Evolutionary conservation across 768 basidiomycete genomes (phyloP), one percentile per base, ranked within the genome.

Genomic region (Lactarius deliciosus): DNA sequence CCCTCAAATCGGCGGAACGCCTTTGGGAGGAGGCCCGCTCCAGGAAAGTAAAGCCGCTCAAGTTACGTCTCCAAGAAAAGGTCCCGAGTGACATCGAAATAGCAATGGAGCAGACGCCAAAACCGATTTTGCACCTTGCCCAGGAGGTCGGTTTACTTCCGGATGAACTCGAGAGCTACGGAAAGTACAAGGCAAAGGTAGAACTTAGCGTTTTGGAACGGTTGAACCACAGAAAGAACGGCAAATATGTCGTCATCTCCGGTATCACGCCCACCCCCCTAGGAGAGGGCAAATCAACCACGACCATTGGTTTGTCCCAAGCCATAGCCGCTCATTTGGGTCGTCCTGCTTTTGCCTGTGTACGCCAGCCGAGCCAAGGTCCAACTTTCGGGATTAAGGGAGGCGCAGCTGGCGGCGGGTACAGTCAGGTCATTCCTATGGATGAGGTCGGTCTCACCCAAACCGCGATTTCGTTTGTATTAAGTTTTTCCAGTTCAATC

Each of bases 371-470:
- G 5, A 95, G 94, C 79, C 96, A 99, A 77, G 96, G 97, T 15
- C 96, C 96, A 40, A 98, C 96, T 0, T 99, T 98, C 75, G 96
- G 96, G 71, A 97, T 99, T 82, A 99, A 99, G 78, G 96, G 96
- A 71, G 97, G 96, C 72, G 96, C 96, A 43, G 96, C 96, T 53
- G 96, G 97, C 47, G 96, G 96, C 68, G 96, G 96, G 61, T 99
- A 98, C 81, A 94, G 93, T 75, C 96, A 97, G 75, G 92, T 99
- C 73, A 98, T 98, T 78, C 96, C 96, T 50, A 98, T 98, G 96
- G 96, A 98, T 74, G 96, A 98, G 81, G 91, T 91, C 69, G 62
- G 76, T 67, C 18, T 5, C 34, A 43, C 47, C 16, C 10, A 7
- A 32, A 38, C 22, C 5, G 8, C 8, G 20, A 22, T 56, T 53